Evolutionary conservation across 2,329 filamentous ascomycete species (phyloP).

Genomic region (Penicillium sp.): DNA sequence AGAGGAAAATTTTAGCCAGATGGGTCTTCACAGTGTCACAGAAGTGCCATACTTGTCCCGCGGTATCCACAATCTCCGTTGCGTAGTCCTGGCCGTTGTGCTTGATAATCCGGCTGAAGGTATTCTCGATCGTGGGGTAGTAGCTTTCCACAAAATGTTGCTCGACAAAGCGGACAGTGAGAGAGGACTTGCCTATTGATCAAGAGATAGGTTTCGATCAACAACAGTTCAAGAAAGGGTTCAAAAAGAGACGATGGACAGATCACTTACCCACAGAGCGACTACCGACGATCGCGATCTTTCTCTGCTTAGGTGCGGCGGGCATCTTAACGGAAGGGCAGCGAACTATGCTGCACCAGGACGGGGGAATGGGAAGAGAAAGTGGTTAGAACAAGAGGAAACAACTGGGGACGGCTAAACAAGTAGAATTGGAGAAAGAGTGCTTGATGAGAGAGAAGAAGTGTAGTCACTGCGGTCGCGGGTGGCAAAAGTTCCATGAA

Average conservation of each 20-base stretch:
- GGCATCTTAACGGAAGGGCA: slow-evolving; percentile 55
- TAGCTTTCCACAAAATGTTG: slow-evolving; percentile 98
- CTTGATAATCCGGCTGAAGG: slow-evolving; percentile 93
- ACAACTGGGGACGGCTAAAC: neutral
- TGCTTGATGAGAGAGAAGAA: slow-evolving; percentile 8
- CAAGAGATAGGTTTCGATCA: neutral
- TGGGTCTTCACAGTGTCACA: neutral
- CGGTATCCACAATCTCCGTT: slow-evolving; percentile 97
- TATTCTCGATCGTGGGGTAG: slow-evolving; percentile 99
- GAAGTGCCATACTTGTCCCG: slow-evolving; percentile 71
- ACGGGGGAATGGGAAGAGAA: neutral
- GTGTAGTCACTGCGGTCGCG: slow-evolving; percentile 8
- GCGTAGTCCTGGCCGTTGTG: slow-evolving; percentile 91
- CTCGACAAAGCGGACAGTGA: slow-evolving; percentile 96
- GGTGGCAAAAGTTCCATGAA: slow-evolving; percentile 31
- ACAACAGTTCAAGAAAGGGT: neutral
- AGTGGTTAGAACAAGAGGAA: neutral
- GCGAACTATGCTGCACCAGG: neutral
- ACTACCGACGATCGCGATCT: slow-evolving; percentile 94
- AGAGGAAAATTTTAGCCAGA: slow-evolving; percentile 23
- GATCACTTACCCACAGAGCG: slow-evolving; percentile 75
- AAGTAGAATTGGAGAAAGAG: slow-evolving; percentile 2
- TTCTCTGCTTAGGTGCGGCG: slow-evolving; percentile 79
- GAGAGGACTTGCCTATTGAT: slow-evolving; percentile 83
- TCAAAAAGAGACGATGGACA: neutral